Evolutionary conservation across 306 rosid genomes (phyloP).

Genomic region (Coriaria nepalensis): DNA sequence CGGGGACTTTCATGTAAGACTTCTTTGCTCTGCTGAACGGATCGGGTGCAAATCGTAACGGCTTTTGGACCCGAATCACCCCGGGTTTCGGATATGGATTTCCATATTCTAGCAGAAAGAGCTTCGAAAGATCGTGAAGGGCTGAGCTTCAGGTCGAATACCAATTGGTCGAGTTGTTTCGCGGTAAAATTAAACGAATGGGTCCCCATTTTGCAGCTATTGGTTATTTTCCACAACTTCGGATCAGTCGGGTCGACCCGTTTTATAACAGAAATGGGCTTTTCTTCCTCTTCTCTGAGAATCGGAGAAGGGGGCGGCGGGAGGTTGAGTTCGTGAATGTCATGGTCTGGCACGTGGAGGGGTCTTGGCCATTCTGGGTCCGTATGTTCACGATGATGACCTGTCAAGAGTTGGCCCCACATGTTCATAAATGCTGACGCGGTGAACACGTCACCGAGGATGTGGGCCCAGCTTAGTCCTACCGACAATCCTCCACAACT

Average conservation of each 20-base stretch:
- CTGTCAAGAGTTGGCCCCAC: slow-evolving; percentile 35
- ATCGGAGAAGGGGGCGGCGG: too few species aligned
- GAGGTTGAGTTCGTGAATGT: too few species aligned
- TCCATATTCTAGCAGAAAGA: slow-evolving; percentile 54
- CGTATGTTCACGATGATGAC: too few species aligned
- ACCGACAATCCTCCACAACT: slow-evolving; percentile 62
- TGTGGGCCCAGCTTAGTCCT: slow-evolving; percentile 78
- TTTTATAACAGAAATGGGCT: too few species aligned
- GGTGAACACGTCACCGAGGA: slow-evolving; percentile 67
- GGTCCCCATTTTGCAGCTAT: slow-evolving; percentile 20
- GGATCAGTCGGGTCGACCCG: slow-evolving; percentile 21
- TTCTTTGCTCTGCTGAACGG: slow-evolving; percentile 11
- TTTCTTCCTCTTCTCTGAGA: too few species aligned
- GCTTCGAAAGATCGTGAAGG: slow-evolving; percentile 32
- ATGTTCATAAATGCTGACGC: slow-evolving; percentile 42
- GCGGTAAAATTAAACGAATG: slow-evolving; percentile 33
- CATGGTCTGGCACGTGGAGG: slow-evolving; percentile 19
- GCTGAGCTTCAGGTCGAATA: background rate
- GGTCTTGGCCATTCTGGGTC: slow-evolving; percentile 7
- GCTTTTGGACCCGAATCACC: slow-evolving; percentile 15
- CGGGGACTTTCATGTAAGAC: slow-evolving; percentile 23
- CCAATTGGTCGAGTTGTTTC: slow-evolving; percentile 28
- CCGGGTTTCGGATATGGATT: slow-evolving; percentile 25
- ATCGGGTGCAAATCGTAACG: slow-evolving; percentile 50
- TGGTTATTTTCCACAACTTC: slow-evolving; percentile 29